Base-by-base conservation (phyloP, 208 protist species). In the Trypanosoma conorhini region DNA sequence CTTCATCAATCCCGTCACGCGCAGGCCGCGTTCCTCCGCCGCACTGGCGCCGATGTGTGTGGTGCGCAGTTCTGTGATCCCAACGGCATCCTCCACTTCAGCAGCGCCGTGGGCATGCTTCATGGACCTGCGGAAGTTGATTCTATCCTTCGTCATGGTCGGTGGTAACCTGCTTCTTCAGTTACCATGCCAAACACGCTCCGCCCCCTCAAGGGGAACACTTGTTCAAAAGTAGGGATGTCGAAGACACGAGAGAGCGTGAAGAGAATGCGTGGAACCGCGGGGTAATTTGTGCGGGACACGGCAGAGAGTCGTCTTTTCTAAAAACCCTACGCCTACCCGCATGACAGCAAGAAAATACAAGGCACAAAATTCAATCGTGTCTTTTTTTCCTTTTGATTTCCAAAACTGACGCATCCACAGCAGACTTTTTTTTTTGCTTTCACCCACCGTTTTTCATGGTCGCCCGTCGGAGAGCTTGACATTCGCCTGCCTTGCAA, bases 1-100 rank as follows among this genome's bases (percentile, higher is more conserved):
- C 75, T 95, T 95, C 64, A 95, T 73, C 26, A 95, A 73, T 1
- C 79, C 90, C 15, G 77, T 76, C 3, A 87, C 77, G 0, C 90
- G 80, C 63, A 61, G 54, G 24, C 22, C 58, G n/a, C 67, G 51
- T 26, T 60, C 67, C 13, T 70, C 44, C 19, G 72, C 52, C 7
- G 48, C 40, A 26, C 57, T 48, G 24, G 40, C 42, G 19, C 38
- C 38, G 57, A 8, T 60, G 44, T 17, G 60, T 62, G 57, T 42
- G 26, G 66, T 70, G 10, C 63, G 50, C 21, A 80, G 54, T 33
- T 74, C 42, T 38, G 85, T 92, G 67, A 95, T 90, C 38, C 90
- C 90, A 67, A 93, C 82, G 22, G 74, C 66, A 30, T 83, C 66
- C 71, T 95, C 87, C 55, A 82, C 72, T 5, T 74, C 72, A 21